Base-by-base conservation (phyloP, 371 early-diverging fungal species). In the Entomophthora muscae region DNA sequence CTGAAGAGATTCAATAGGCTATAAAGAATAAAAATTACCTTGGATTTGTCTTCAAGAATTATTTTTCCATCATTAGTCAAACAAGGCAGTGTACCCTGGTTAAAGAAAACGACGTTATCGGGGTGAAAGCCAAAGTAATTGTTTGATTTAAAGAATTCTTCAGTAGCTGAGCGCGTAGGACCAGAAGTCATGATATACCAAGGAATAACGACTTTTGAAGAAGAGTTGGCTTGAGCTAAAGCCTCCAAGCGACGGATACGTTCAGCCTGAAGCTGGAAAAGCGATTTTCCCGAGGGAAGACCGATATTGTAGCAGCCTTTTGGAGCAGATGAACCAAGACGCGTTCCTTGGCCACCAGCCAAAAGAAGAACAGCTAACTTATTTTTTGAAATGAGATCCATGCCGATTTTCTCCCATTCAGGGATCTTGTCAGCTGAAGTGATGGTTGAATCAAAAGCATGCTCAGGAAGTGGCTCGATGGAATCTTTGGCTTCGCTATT, bases 241-340 rank as follows among this genome's bases (percentile, higher is more conserved):
- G 78, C 71, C 74, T 95, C 91, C 55, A 96, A 73, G 59, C 86
- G 80, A 33, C 78, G 70, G 69, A 95, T 91, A 64, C 95, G 86
- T 75, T 91, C 89, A 3, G 87, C 95, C 73, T 95, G 95, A 62
- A 95, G 75, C 68, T 88, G 88, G 79, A 95, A 95, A 65, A 95
- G 81, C 23, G 82, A 76, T 79, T 90, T 93, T 63, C 71, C 68
- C 22, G 90, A 90, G n/a, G 90, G 92, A 60, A 95, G 77, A 17
- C 79, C 72, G 66, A 95, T 90, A 72, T 93, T 83, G 72, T 89
- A 95, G 78, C 92, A 93, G 23, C 95, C 95, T 77, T 91, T 93
- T 57, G 95, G 95, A 21, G 76, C 89, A 0, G 82, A 75, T 30
- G 88, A 86, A 26, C 95, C 93, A 61, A 94, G 78, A 51, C 93